phyloP scores from a whole-genome alignment of 345 rosid genomes.

The Salix brachista region DNA sequence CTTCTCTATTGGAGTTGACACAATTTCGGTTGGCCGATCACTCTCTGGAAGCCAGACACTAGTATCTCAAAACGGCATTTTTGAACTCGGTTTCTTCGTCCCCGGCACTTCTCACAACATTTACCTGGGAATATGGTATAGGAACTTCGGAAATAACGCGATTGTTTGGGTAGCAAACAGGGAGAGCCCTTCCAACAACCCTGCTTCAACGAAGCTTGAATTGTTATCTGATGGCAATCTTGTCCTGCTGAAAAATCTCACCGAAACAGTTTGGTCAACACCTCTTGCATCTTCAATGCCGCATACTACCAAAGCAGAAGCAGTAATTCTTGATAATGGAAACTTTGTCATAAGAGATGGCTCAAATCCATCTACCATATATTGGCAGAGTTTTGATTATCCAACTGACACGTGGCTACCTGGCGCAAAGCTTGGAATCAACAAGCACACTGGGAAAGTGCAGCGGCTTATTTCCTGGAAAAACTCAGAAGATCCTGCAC shows the following conservation, averaged over 20 bases:
- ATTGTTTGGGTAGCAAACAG: neutral
- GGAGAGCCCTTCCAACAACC: neutral
- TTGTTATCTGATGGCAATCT: neutral
- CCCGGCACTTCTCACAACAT: neutral
- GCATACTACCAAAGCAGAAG: neutral
- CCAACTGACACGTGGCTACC: slow-evolving; percentile 2
- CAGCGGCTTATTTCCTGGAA: slow-evolving; percentile 18
- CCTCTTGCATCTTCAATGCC: too few relatives aligned
- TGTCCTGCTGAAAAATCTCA: too few relatives aligned
- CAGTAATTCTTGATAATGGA: slow-evolving; percentile 21
- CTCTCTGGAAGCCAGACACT: neutral
- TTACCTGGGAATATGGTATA: neutral
- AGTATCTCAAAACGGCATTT: neutral
- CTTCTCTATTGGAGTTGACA: neutral
- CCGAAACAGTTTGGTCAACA: too few relatives aligned
- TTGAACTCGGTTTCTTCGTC: neutral
- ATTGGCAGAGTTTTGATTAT: too few relatives aligned
- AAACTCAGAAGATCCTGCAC: slow-evolving; percentile 25
- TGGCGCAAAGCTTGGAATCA: slow-evolving; percentile 16
- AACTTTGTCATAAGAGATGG: slow-evolving; percentile 22
- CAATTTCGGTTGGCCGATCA: neutral
- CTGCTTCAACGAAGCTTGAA: neutral
- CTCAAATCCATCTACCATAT: neutral
- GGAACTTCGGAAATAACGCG: accelerated
- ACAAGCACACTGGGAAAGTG: neutral